Base-by-base conservation (phyloP, 441 rosid species). In the Croton laevigatus region DNA sequence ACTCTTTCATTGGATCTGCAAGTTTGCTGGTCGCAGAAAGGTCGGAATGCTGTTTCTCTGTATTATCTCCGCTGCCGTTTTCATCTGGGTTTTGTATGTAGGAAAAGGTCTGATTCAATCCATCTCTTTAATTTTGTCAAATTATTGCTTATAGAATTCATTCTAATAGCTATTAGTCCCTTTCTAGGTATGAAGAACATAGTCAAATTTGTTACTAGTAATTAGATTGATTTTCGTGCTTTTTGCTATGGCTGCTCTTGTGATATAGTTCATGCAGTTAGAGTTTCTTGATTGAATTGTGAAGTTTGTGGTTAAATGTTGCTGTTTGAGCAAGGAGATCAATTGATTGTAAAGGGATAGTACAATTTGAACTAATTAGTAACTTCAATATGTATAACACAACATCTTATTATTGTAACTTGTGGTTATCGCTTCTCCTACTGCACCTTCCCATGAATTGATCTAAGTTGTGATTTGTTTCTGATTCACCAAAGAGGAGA, bases 21-120 rank as follows among this genome's bases (percentile, higher is more conserved):
- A 95, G 78, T 85, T 91, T 80, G 95, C 89, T 9, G 97, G 98
- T 46, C 89, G 97, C 57, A 89, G 85, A 86, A 93, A 87, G 81
- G 87, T 95, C 6, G 98, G 99, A 74, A 93, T 91, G 99, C 72
- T 89, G 81, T 83, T 95, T 34, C 96, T 95, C 73, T 88, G 90
- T 76, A 49, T 81, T 51, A 83, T 93, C 80, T 93, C 97, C 12
- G 92, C 95, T 23, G 88, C 87, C 3, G 93, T 91, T 82, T 89
- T 91, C 74, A 59, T 87, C 57, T 89, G 95, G 82, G 97, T 93
- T 54, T 76, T 95, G 72, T 93, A 82, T 72, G 82, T 89, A 54
- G 92, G 91, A 23, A 95, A 93, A 93, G 97, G 99, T 95, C 58
- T 57, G 83, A 36, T 66, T 67, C 36, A 34, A 22, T 76, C 57